Conservation (phyloP, 2,329 filamentous ascomycete genomes). For the Fusarium cicatricum region DNA sequence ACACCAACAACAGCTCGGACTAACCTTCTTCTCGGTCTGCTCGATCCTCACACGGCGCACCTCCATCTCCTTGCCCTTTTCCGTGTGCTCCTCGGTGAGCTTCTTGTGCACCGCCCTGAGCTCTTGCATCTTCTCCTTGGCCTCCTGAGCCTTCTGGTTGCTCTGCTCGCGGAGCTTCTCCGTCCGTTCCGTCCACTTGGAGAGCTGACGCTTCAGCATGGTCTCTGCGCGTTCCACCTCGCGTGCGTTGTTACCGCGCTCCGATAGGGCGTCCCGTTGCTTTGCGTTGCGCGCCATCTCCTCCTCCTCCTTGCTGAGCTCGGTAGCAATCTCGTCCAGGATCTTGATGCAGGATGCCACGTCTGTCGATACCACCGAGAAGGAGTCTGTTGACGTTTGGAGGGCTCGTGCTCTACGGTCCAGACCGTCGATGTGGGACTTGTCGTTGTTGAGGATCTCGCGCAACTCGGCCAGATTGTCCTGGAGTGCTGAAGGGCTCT, state of each 20-base stretch:
- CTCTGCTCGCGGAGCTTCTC: constrained; percentile 84
- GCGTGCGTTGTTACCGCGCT: constrained; percentile 86
- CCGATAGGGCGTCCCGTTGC: constrained; percentile 86
- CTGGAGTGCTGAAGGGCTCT: constrained; percentile 86
- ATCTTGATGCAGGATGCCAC: constrained; percentile 89
- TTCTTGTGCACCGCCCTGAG: constrained; percentile 80
- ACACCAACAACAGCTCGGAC: neutral
- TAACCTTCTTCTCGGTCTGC: constrained; percentile 97
- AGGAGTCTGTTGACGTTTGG: constrained; percentile 91
- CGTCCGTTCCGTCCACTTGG: constrained; percentile 86
- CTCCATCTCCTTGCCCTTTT: constrained; percentile 93
- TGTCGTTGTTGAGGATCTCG: constrained; percentile 79
- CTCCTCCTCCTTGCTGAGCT: constrained; percentile 90
- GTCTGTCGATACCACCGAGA: constrained; percentile 82
- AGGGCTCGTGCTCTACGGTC: constrained; percentile 88
- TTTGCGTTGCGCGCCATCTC: constrained; percentile 81
- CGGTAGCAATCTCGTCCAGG: constrained; percentile 84
- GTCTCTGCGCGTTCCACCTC: constrained; percentile 91
- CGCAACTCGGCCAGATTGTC: constrained; percentile 82
- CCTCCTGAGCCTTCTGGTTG: constrained; percentile 80
- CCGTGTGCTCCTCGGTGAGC: constrained; percentile 83
- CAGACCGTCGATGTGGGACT: constrained; percentile 83
- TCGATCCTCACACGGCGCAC: constrained; percentile 91
- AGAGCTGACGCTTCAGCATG: constrained; percentile 82
- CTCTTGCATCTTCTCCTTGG: constrained; percentile 90